Conservation (phyloP, 352 stramenopile genomes). For the Globisporangium camurandrum region DNA sequence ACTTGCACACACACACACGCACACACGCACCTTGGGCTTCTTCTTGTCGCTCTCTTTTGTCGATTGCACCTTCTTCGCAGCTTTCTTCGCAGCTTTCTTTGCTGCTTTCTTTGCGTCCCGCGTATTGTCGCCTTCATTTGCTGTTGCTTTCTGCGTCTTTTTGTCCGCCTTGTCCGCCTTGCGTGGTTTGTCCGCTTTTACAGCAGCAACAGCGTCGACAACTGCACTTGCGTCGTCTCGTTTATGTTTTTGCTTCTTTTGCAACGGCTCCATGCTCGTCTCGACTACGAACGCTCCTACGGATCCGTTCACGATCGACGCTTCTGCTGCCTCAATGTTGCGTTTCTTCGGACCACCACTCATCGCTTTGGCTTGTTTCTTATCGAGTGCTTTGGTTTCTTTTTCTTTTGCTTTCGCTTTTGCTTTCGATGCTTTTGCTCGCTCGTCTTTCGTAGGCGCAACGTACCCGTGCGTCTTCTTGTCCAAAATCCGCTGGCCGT, state of each 20-base stretch:
- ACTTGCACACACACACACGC: not conserved
- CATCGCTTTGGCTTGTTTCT: no score
- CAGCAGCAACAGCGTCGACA: not conserved
- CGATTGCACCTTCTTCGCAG: no score
- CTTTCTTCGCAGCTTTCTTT: conserved; percentile 17
- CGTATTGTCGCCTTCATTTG: no score
- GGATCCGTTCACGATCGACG: no score
- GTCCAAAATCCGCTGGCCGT: conserved; percentile 65
- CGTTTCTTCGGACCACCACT: no score
- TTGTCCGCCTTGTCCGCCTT: conserved; percentile 2
- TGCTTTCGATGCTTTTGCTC: conserved; percentile 15
- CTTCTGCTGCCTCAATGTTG: no score
- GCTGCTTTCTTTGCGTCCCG: conserved; percentile 10
- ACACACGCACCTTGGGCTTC: conserved; percentile 27
- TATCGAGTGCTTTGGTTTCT: no score
- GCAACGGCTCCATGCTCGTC: conserved; percentile 15
- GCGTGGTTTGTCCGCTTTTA: conserved; percentile 7
- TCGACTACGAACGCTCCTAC: no score
- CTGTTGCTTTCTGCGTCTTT: no score
- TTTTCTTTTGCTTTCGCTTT: conserved; percentile 19
- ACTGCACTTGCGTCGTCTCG: no score
- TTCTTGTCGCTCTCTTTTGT: conserved; percentile 14
- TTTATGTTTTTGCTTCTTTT: conserved; percentile 7
- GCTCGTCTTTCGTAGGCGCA: conserved; percentile 62
- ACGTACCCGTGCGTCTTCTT: conserved; percentile 82